Evolutionary conservation across 1,284 basidiomycete species (phyloP), one percentile per base, ranked within the genome.

Genomic region (Puccinia novopanici): DNA sequence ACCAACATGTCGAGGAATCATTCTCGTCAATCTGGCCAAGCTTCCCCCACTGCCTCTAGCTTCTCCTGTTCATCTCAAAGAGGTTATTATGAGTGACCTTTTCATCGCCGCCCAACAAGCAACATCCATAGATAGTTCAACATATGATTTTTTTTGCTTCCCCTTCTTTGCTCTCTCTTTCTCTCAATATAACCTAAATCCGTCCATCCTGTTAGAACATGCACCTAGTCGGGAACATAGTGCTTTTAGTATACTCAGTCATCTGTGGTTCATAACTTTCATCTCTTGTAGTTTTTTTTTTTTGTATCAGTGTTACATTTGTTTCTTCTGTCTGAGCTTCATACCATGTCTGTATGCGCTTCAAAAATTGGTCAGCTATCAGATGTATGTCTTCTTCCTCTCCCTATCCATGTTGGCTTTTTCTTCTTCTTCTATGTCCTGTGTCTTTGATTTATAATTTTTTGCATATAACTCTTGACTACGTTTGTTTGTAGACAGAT

Each of bases 11-110:
- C 68, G 13, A 73, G 22, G 17, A 73, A 45, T 59, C 54, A 59
- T 73, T 73, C 71, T 73, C 52, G 54, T n/a, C 71, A 73, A 45
- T 73, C 71, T 15, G 54, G 71, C n/a, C 54, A 55, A 73, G 19
- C 40, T 17, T 73, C 71, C 37, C n/a, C 71, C 27, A 59, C 71
- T 45, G 71, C 71, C 22, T 73, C 71, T 24, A 55, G 40, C 27
- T 72, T 72, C 37, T 72, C 70, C 15, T 71, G 48, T 50, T 54
- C 52, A 42, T 72, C 70, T 54, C 70, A 72, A 72, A 57, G 71
- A 45, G 71, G 71, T 30, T 73, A 73, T 59, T 73, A 73, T 73
- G 71, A 73, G 59, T 73, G 34, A 73, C 9, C 42, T 67, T 63
- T 63, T 9, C 17, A 63, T 34, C 59, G 34, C 15, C 30, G 37